These are phyloP conservation scores for Phaeolepiota aurea DNA, from an alignment of 768 basidiomycete genomes.

Conservation along the genomic window DNA sequence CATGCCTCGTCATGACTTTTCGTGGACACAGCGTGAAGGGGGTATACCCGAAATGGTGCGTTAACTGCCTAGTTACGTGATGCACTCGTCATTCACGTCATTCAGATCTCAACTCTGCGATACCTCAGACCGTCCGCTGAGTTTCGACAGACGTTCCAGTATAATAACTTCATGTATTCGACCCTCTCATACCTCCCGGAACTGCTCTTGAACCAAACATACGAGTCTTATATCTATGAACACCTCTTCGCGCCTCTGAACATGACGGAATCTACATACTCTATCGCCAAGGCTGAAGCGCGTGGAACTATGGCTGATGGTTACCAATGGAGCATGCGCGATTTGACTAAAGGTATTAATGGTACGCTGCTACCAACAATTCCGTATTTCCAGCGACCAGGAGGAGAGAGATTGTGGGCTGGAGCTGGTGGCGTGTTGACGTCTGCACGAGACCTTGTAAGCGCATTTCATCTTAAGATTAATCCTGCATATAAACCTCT, in stretches of 20 bases:
- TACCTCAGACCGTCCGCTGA: constrained; percentile 31
- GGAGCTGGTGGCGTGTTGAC: constrained; percentile 32
- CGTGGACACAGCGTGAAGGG: constrained; percentile 19
- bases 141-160: constrained; percentile 33
- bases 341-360: constrained; percentile 18
- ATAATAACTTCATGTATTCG: constrained; percentile 39
- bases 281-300: constrained; percentile 24
- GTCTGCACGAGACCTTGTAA: constrained; percentile 31
- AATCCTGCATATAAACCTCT: background rate
- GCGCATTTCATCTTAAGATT: constrained; percentile 4
- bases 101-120: constrained; percentile 26
- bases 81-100: background rate
- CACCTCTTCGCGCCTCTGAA: constrained; percentile 29
- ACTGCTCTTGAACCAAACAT: constrained; percentile 28
- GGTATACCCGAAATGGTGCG: constrained; percentile 27
- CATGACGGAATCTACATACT: constrained; percentile 31
- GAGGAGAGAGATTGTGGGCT: constrained; percentile 30
- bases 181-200: constrained; percentile 29
- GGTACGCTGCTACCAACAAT: constrained; percentile 25
- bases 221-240: constrained; percentile 28
- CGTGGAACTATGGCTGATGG: constrained; percentile 26
- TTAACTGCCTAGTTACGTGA: background rate
- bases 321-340: constrained; percentile 23
- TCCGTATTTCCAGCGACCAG: constrained; percentile 30
- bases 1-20: constrained; percentile 35